A percentile compares a stretch with the other conserved stretches of the same genome.
These are phyloP conservation scores for Clohesyomyces aquaticus DNA, from an alignment of 495 filamentous ascomycete species.

Conservation along the genomic window DNA sequence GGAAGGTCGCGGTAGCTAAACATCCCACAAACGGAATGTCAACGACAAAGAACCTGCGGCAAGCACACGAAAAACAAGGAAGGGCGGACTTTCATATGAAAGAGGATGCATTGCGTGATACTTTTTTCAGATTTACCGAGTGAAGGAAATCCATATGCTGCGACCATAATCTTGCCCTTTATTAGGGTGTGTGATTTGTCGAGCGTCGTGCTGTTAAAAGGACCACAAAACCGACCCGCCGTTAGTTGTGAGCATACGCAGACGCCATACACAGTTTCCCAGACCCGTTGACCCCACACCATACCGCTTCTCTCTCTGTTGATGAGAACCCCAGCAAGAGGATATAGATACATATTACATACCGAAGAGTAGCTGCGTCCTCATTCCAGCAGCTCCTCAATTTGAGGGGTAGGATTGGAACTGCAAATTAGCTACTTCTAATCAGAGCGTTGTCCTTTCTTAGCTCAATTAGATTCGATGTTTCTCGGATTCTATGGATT, in stretches of 20 bases:
- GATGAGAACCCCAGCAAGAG: too few species aligned
- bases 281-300: not conserved
- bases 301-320: not conserved
- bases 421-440: too few species aligned
- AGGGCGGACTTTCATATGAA: too few species aligned
- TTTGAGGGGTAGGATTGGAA: too few species aligned
- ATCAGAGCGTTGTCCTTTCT: too few species aligned
- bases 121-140: too few species aligned
- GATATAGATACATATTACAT: not conserved
- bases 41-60: not conserved
- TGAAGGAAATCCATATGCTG: too few species aligned
- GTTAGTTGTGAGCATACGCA: not conserved
- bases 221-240: not conserved
- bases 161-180: not conserved
- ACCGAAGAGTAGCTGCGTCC: not conserved
- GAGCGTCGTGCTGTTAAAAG: too few species aligned
- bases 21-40: not conserved
- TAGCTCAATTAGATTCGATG: slow-evolving; percentile 1
- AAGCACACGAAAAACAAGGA: not conserved
- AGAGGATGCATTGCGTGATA: too few species aligned
- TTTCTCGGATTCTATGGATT: slow-evolving; percentile 22
- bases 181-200: too few species aligned
- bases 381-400: too few species aligned
- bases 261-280: not conserved
- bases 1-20: not conserved